Base-by-base conservation (phyloP, 148 eudicot species). In the Chenopodium album region DNA sequence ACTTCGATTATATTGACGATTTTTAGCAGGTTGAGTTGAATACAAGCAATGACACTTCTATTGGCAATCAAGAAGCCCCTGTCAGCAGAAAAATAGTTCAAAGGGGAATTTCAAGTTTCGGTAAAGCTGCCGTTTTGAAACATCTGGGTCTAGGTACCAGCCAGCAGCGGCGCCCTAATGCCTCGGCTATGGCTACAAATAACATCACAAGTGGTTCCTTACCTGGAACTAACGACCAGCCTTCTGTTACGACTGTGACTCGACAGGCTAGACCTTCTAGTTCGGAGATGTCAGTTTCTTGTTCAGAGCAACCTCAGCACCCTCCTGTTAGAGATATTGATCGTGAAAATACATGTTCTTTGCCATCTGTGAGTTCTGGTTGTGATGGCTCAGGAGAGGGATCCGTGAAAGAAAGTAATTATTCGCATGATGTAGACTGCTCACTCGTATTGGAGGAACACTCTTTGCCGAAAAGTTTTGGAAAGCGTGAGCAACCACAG, bases 391-490 rank as follows among this genome's bases (percentile, higher is more conserved):
- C 68, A 68, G 79, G 46, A 75, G 76, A 71, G 22, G 28, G 11
- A 37, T 71, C 23, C 4, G 7, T 22, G 54, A 22, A 77, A 76
- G 78, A 66, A 63, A 47, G 80, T 69, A 77, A 60, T 5, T 22
- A 37, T 13, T 46, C 10, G 60, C 12, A 29, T 77, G 14, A 44
- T 63, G 73, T 19, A 1, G 29, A 23, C 0, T 34, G 9, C 73
- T 37, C 65, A 65, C n/a, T 22, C 78, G 54, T 52, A 75, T 67
- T 85, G 59, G 82, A 81, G 73, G 79, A 78, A 26, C 29, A 59
- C 41, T 80, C 76, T 66, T 74, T 82, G 79, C 90, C 92, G 32
- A 80, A 86, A 68, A 86, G 86, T 68, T 86, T 85, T 82, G 85
- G 7, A 37, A 83, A 88, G 60, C 81, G 46, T 11, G 44, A n/a